phyloP scores from a whole-genome alignment of 2,329 filamentous ascomycete species.

The Aspergillus tamarii region DNA sequence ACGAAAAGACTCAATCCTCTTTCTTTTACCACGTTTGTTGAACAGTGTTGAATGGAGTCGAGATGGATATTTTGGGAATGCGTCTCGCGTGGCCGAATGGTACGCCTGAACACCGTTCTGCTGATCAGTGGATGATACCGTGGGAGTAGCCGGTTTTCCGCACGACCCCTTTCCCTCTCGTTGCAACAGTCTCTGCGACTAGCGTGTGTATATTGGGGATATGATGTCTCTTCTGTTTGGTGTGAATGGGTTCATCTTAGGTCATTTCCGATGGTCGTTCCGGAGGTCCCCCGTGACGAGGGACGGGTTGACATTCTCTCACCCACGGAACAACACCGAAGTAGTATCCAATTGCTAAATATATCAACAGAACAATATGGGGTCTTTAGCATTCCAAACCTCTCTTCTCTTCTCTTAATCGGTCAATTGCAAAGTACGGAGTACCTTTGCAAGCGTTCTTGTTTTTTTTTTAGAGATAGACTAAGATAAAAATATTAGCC shows the following conservation, averaged over 20 bases:
- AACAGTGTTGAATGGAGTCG: background rate
- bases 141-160: background rate
- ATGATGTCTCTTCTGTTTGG: background rate
- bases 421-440: background rate
- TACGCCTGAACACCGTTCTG: background rate
- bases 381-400: background rate
- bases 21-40: background rate
- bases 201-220: background rate
- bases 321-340: conserved; percentile 1
- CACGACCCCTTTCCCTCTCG: background rate
- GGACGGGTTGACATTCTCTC: background rate
- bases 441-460: background rate
- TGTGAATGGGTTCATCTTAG: background rate
- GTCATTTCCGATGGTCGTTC: background rate
- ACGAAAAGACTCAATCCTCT: background rate
- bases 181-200: background rate
- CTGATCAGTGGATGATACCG: conserved; percentile 4
- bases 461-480: background rate
- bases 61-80: background rate
- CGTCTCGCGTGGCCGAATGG: background rate
- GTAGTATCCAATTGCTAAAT: conserved; percentile 4
- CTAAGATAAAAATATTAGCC: background rate
- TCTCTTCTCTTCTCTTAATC: background rate
- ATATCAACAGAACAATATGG: conserved; percentile 1
- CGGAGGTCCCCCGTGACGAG: background rate